Conservation (phyloP, 1,284 basidiomycete species). For the Boletellus deceptivus region DNA sequence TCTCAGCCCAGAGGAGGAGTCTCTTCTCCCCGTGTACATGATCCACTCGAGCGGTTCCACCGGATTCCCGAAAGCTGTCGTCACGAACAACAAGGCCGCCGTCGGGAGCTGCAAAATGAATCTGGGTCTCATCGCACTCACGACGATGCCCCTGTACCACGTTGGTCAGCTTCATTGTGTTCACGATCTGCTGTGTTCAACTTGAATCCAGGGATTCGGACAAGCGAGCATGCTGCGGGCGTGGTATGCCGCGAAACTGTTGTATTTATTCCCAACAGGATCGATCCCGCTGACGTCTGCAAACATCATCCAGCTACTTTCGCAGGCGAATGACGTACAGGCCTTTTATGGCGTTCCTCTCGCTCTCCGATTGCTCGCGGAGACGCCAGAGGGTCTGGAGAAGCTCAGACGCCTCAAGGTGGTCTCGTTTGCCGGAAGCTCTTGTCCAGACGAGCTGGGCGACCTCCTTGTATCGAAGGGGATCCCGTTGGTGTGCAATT, state of each 20-base stretch:
- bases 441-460: constrained; percentile 52
- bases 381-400: constrained; percentile 47
- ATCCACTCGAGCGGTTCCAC: constrained; percentile 63
- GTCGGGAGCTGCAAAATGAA: constrained; percentile 39
- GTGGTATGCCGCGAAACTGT: constrained; percentile 42
- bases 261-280: constrained; percentile 49
- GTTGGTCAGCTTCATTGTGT: constrained; percentile 21
- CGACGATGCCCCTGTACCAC: constrained; percentile 41
- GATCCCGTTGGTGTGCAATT: constrained; percentile 53
- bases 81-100: constrained; percentile 40
- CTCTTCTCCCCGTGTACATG: constrained; percentile 45
- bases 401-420: constrained; percentile 49
- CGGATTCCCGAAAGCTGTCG: constrained; percentile 46
- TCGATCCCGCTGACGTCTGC: constrained; percentile 51
- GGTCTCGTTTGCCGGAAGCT: constrained; percentile 48
- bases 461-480: constrained; percentile 50
- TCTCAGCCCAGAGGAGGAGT: constrained; percentile 47
- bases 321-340: constrained; percentile 18
- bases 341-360: constrained; percentile 20
- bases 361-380: constrained; percentile 45
- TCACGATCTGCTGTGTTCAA: constrained; percentile 1
- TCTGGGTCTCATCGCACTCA: constrained; percentile 48
- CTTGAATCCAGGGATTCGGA: constrained; percentile 15
- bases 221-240: constrained; percentile 31
- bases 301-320: constrained; percentile 41